Percentiles rank a stretch among this genome's conserved stretches.
Conservation (phyloP, 148 eudicot genomes). For the Linanthus parryae region DNA sequence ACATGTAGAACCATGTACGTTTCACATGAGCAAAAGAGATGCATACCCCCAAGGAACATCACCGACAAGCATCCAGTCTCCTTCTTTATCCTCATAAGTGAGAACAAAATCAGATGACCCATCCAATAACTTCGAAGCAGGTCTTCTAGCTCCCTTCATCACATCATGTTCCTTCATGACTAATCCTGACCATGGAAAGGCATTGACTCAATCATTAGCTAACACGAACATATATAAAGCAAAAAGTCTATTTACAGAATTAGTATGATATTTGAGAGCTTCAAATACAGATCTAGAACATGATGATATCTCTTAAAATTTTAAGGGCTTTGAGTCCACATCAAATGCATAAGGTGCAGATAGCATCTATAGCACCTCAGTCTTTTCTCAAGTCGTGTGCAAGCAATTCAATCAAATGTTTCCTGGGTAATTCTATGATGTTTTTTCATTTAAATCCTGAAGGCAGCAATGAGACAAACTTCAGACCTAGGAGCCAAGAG, state of each 20-base stretch:
- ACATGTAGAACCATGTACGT: too few relatives aligned
- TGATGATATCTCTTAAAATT: neutral
- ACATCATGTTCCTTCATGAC: constrained; percentile 33
- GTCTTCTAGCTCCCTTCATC: constrained; percentile 33
- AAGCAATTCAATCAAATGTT: too few relatives aligned
- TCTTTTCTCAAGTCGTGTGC: too few relatives aligned
- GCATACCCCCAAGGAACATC: constrained; percentile 96
- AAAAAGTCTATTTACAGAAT: neutral
- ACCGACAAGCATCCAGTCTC: constrained; percentile 98
- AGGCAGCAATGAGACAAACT: too few relatives aligned
- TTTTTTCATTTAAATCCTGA: too few relatives aligned
- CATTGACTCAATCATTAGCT: neutral
- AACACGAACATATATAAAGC: neutral
- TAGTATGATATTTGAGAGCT: neutral
- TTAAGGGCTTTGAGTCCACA: neutral
- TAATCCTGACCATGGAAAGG: constrained; percentile 30
- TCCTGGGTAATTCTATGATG: too few relatives aligned
- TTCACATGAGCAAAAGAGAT: constrained; percentile 4
- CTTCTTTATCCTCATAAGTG: constrained; percentile 92
- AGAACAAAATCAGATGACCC: constrained; percentile 89
- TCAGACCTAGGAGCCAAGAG: neutral
- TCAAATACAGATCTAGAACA: neutral
- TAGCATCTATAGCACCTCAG: too few relatives aligned
- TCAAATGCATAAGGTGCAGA: neutral
- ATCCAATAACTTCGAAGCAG: constrained; percentile 47